Evolutionary conservation across 2,329 filamentous ascomycete genomes (phyloP).

Genomic region (Chrysoporthe austroafricana): DNA sequence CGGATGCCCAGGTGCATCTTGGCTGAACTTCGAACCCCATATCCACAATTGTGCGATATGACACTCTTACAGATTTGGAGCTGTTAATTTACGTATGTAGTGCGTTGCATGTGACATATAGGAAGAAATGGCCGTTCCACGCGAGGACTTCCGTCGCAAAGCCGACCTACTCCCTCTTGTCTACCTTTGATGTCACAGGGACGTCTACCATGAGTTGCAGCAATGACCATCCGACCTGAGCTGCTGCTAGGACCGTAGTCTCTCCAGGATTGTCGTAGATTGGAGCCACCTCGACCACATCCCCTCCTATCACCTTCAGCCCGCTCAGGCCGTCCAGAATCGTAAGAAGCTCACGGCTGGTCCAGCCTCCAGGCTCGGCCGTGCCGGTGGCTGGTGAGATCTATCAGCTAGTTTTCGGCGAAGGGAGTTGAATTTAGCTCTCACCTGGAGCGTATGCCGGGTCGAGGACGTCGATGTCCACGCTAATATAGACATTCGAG

Average conservation of each 20-base stretch:
- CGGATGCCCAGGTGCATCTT: no score
- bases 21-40: no score
- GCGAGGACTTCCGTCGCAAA: not conserved
- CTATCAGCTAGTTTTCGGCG: not conserved
- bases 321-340: conserved; percentile 73
- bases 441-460: conserved; percentile 65
- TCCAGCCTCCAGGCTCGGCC: conserved; percentile 81
- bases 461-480: conserved; percentile 83
- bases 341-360: conserved; percentile 74
- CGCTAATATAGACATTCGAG: conserved; percentile 67
- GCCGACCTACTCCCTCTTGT: not conserved
- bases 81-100: not conserved
- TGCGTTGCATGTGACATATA: not conserved
- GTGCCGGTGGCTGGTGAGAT: conserved; percentile 68
- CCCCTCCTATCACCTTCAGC: conserved; percentile 75
- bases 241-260: conserved; percentile 52
- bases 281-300: conserved; percentile 80
- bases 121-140: not conserved
- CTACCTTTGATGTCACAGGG: conserved; percentile 28
- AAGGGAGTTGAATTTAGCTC: conserved; percentile 23
- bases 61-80: not conserved
- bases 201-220: conserved; percentile 31
- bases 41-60: not conserved
- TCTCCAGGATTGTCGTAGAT: conserved; percentile 76
- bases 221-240: conserved; percentile 29